A percentile compares a stretch with the other conserved stretches of the same genome.
Conservation (phyloP, 2,329 filamentous ascomycete genomes). For the Exophiala phaeomuriformis region DNA sequence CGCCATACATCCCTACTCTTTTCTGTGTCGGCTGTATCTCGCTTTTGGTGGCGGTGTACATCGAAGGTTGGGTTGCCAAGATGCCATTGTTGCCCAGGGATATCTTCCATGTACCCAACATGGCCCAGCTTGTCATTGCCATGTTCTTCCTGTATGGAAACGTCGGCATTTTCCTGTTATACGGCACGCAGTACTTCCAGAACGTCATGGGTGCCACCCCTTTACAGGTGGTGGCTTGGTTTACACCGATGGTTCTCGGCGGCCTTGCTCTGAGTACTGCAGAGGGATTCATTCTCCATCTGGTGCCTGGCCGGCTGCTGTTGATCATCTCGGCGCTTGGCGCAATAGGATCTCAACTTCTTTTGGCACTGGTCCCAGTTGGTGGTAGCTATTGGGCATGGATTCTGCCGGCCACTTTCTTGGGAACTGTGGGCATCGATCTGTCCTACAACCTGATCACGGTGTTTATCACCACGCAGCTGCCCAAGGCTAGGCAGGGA, state of each 20-base stretch:
- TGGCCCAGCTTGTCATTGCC: conserved; percentile 55
- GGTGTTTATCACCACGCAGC: conserved; percentile 67
- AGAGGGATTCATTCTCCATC: conserved; percentile 61
- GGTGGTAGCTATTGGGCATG: conserved; percentile 62
- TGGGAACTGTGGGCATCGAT: conserved; percentile 65
- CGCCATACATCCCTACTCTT: conserved; percentile 61
- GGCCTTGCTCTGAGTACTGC: conserved; percentile 58
- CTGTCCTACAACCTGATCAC: conserved; percentile 69
- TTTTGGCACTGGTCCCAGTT: conserved; percentile 58
- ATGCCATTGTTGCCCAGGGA: conserved; percentile 63
- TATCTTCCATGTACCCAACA: conserved; percentile 60
- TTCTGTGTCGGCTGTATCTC: conserved; percentile 57
- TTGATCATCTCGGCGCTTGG: conserved; percentile 56
- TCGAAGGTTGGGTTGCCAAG: conserved; percentile 63
- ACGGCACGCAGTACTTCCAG: conserved; percentile 62
- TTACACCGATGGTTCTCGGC: conserved; percentile 58
- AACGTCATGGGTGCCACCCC: conserved; percentile 53
- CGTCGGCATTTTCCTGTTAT: conserved; percentile 62
- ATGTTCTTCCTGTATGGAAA: conserved; percentile 63
- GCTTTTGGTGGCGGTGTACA: conserved; percentile 55
- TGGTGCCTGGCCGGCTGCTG: conserved; percentile 56
- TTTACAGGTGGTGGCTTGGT: conserved; percentile 61
- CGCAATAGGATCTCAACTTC: conserved; percentile 51
- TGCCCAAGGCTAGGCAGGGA: conserved; percentile 61
- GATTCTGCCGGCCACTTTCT: conserved; percentile 57